Evolutionary conservation across 768 basidiomycete genomes (phyloP).

Genomic region (Boletellus ananas): DNA sequence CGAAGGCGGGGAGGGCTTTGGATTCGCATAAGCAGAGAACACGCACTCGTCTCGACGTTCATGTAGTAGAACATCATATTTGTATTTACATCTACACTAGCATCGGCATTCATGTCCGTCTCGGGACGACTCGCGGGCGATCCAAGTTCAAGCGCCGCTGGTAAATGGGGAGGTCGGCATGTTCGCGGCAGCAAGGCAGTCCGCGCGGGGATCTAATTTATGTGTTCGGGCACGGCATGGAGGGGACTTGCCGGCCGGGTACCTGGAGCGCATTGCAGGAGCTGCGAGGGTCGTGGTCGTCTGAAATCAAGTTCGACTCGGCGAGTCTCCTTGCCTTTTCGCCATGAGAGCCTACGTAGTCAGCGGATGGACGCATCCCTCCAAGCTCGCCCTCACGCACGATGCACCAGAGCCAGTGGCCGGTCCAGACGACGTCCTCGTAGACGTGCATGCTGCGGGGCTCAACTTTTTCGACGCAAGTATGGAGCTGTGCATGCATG

Average conservation of each 20-base stretch:
- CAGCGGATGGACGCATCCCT: conserved; percentile 63
- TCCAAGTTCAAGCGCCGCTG: not conserved
- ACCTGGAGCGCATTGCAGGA: not conserved
- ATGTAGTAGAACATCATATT: conserved; percentile 33
- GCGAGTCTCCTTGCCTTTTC: not conserved
- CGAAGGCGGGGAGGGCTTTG: conserved; percentile 95
- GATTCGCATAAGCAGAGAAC: conserved; percentile 51
- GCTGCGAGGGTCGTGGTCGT: not conserved
- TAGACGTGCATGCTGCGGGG: conserved; percentile 72
- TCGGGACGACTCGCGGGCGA: no score
- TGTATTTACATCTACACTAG: conserved; percentile 33
- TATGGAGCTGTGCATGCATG: conserved; percentile 14
- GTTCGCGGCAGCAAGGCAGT: not conserved
- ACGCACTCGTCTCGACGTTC: conserved; percentile 2
- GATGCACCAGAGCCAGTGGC: conserved; percentile 57
- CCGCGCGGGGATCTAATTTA: not conserved
- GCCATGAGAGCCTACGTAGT: conserved; percentile 79
- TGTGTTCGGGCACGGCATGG: not conserved
- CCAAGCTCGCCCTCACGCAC: conserved; percentile 50
- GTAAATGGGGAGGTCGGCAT: not conserved
- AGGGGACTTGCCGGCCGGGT: not conserved
- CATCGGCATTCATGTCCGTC: conserved; percentile 8
- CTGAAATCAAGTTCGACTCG: not conserved
- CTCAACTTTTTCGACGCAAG: conserved; percentile 76
- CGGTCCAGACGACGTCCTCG: conserved; percentile 54